Percentiles rank a stretch among this genome's conserved stretches.
These are phyloP conservation scores for Papilionanthe hybrid DNA, from an alignment of 116 monocot species.

Conservation along the genomic window DNA sequence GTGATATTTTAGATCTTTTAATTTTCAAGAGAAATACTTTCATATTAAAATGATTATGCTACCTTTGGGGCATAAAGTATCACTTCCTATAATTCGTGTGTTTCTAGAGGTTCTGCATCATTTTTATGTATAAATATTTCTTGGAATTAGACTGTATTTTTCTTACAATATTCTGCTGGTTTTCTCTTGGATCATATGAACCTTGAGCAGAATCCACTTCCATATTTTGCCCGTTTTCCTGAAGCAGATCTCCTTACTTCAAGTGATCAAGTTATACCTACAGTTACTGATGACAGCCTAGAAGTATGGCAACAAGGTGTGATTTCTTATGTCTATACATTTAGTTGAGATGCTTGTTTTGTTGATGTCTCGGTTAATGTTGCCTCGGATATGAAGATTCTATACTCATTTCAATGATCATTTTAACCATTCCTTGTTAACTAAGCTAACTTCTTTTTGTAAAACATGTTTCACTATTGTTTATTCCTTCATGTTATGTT, in stretches of 20 bases:
- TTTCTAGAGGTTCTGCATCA: neutral
- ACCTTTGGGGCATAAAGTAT: neutral
- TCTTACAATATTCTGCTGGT: neutral
- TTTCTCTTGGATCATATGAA: slow-evolving; percentile 3
- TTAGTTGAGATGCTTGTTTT: neutral
- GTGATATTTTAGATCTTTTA: neutral
- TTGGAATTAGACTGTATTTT: neutral
- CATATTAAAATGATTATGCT: neutral
- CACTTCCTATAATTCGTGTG: neutral
- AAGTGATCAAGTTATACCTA: slow-evolving; percentile 85
- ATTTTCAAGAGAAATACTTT: neutral
- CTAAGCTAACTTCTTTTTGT: neutral
- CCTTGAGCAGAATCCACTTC: slow-evolving; percentile 85
- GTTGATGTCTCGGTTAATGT: neutral
- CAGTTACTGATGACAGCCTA: slow-evolving; percentile 85
- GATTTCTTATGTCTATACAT: slow-evolving; percentile 1
- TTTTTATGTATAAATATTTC: neutral
- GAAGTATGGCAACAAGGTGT: slow-evolving; percentile 78
- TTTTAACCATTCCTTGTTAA: neutral
- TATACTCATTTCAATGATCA: neutral
- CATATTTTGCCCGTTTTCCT: slow-evolving; percentile 89
- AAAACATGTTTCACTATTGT: neutral
- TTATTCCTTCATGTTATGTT: neutral
- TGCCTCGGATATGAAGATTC: neutral
- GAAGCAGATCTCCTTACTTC: slow-evolving; percentile 94